Evolutionary conservation across 495 filamentous ascomycete genomes (phyloP).

Genomic region (Penicillium steckii): DNA sequence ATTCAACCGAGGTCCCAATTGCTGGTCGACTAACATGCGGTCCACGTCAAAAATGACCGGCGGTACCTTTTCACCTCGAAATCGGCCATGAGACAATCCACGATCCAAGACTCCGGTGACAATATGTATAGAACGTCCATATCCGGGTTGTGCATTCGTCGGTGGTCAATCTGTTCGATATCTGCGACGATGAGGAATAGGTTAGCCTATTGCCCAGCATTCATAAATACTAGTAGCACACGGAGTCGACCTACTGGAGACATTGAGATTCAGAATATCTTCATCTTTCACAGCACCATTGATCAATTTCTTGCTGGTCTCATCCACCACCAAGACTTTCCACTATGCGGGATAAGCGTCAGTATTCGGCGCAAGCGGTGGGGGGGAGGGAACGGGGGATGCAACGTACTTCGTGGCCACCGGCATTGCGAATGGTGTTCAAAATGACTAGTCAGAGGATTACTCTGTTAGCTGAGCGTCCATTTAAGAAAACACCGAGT

Average conservation of each 20-base stretch:
- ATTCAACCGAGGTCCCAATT: conserved; percentile 2
- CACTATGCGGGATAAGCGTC: conserved; percentile 57
- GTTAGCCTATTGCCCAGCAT: conserved; percentile 8
- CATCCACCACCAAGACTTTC: conserved; percentile 92
- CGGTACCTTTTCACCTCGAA: conserved; percentile 79
- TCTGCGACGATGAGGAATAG: conserved; percentile 53
- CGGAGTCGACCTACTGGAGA: conserved; percentile 69
- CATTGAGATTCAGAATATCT: conserved; percentile 91
- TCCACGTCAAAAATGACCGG: conserved; percentile 80
- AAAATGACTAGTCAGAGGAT: conserved; percentile 51
- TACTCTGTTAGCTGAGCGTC: conserved; percentile 7
- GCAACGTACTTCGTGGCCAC: conserved; percentile 55
- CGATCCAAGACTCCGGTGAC: conserved; percentile 77
- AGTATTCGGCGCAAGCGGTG: conserved; percentile 27
- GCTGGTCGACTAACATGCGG: conserved; percentile 57
- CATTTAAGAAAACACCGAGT: background rate
- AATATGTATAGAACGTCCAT: conserved; percentile 96
- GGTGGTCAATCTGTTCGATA: conserved; percentile 87
- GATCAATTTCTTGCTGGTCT: conserved; percentile 72
- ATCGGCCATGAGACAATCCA: conserved; percentile 91
- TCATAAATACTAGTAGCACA: background rate
- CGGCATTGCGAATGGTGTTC: conserved; percentile 56
- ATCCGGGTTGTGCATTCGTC: conserved; percentile 70
- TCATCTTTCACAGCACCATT: conserved; percentile 89
- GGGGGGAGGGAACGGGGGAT: conserved; percentile 9